These are phyloP conservation scores for Patellaria atrata DNA, from an alignment of 495 filamentous ascomycete genomes.

Conservation along the genomic window DNA sequence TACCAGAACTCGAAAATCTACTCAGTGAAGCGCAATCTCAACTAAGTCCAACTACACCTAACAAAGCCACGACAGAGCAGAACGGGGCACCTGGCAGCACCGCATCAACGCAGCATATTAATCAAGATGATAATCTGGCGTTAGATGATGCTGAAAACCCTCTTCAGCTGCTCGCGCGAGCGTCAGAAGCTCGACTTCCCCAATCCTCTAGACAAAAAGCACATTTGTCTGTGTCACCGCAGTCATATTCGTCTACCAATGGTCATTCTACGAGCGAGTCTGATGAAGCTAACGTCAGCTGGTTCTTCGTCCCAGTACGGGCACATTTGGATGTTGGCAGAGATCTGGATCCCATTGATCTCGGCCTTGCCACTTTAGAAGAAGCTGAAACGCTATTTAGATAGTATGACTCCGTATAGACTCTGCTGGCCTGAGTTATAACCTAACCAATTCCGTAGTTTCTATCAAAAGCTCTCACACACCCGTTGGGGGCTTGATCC, in stretches of 20 bases:
- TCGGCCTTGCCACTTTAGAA: conserved; percentile 46
- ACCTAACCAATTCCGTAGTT: conserved; percentile 29
- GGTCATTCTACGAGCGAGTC: not conserved
- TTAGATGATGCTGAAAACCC: conserved; percentile 64
- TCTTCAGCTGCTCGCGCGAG: conserved; percentile 52
- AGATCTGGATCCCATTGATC: conserved; percentile 50
- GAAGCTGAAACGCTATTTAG: conserved; percentile 49
- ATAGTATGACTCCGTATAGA: conserved; percentile 34
- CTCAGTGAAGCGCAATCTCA: conserved; percentile 26
- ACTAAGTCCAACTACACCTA: conserved; percentile 17
- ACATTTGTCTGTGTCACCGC: conserved; percentile 1
- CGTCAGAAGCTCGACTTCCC: conserved; percentile 51
- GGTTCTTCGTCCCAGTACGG: conserved; percentile 46
- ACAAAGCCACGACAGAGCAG: conserved; percentile 31
- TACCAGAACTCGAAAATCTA: conserved; percentile 36
- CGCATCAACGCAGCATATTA: conserved; percentile 6
- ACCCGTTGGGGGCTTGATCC: conserved; percentile 63
- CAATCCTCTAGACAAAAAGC: too few relatives aligned
- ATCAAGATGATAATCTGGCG: conserved; percentile 29
- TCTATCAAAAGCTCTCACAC: conserved; percentile 55
- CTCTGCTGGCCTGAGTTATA: not conserved
- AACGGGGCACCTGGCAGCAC: too few relatives aligned
- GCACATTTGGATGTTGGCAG: conserved; percentile 46
- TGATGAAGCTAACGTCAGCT: conserved; percentile 16
- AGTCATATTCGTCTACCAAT: conserved; percentile 1